Percentiles rank a stretch among this genome's conserved stretches.
phyloP scores from a whole-genome alignment of 352 stramenopile species.

The Stramenopiles sp. region DNA sequence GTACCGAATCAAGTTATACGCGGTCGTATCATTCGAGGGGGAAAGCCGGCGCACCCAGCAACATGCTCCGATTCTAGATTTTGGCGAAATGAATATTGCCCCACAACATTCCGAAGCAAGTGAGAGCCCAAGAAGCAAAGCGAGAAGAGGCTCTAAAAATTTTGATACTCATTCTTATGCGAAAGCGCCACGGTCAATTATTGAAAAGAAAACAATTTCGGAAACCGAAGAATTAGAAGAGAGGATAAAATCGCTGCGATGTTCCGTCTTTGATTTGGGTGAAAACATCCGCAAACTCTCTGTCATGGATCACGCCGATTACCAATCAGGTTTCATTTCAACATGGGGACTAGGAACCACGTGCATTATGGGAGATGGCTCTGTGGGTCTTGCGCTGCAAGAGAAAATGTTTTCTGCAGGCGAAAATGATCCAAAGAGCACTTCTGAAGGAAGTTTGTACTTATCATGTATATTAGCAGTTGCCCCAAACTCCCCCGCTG shows the following conservation, averaged over 20 bases:
- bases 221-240: too few relatives aligned
- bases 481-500: not conserved
- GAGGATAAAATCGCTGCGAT: not conserved
- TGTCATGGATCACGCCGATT: not conserved
- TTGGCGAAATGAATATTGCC: not conserved
- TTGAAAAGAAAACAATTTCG: too few relatives aligned
- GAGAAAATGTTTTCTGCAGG: not conserved
- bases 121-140: too few relatives aligned
- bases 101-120: not conserved
- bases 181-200: too few relatives aligned
- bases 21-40: not conserved
- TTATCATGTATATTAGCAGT: not conserved
- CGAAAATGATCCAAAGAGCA: not conserved
- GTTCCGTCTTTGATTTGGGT: not conserved
- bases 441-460: not conserved
- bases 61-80: not conserved
- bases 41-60: not conserved
- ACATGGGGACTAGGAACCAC: not conserved
- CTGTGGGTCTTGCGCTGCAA: not conserved
- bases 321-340: not conserved
- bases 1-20: not conserved
- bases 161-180: too few relatives aligned
- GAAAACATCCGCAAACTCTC: not conserved
- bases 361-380: not conserved
- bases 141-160: too few relatives aligned